Conservation (phyloP, 345 rosid genomes). For the Passiflora organensis region DNA sequence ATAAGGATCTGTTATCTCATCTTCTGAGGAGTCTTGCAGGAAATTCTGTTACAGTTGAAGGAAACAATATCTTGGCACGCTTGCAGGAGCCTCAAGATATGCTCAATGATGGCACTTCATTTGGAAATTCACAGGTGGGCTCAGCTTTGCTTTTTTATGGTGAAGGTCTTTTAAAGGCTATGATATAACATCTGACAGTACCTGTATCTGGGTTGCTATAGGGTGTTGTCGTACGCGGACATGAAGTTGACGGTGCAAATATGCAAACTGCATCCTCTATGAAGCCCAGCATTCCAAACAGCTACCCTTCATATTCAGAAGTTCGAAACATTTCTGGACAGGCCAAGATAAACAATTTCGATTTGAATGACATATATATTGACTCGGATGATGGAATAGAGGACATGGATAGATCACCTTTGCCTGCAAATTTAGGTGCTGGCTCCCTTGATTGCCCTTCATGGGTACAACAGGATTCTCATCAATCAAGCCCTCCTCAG, state of each 20-base stretch:
- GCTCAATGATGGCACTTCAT: conserved; percentile 37
- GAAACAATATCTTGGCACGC: conserved; percentile 55
- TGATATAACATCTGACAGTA: conserved; percentile 36
- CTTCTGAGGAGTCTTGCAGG: too few relatives aligned
- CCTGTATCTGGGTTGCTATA: conserved; percentile 33
- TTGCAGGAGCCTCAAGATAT: conserved; percentile 57
- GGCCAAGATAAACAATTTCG: conserved; percentile 75
- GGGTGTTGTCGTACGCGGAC: conserved; percentile 33
- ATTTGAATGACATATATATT: conserved; percentile 76
- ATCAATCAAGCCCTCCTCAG: conserved; percentile 95
- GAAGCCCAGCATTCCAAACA: conserved; percentile 21
- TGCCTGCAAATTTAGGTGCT: conserved; percentile 48
- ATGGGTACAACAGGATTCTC: conserved; percentile 74
- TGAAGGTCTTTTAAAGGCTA: conserved; percentile 33
- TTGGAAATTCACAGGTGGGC: conserved; percentile 41
- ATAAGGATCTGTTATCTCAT: too few relatives aligned
- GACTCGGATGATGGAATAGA: conserved; percentile 83
- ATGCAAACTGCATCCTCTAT: conserved; percentile 14
- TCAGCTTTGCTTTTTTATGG: conserved; percentile 49
- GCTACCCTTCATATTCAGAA: conserved; percentile 22
- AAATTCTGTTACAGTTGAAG: conserved; percentile 46
- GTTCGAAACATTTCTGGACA: conserved; percentile 40
- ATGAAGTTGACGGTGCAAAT: conserved; percentile 27
- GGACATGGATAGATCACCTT: conserved; percentile 67
- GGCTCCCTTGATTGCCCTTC: conserved; percentile 78